Evolutionary conservation across 495 filamentous ascomycete genomes (phyloP).

Genomic region (Rostrohypoxylon terebratum): DNA sequence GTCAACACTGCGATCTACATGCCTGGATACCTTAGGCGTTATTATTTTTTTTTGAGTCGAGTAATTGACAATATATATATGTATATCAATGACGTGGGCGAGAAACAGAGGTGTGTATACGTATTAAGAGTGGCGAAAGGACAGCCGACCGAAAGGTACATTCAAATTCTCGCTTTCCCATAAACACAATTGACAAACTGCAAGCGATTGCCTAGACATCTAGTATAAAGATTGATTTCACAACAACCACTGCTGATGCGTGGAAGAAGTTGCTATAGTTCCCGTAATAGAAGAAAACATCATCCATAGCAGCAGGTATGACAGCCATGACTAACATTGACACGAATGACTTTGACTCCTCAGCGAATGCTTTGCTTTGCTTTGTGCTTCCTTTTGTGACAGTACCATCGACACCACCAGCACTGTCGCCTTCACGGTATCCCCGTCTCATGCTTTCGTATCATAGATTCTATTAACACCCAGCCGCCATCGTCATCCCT

Average conservation of each 20-base stretch:
- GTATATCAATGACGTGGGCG: too few species aligned
- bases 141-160: too few species aligned
- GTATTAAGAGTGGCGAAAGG: too few species aligned
- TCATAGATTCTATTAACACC: constrained; percentile 32
- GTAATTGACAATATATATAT: too few species aligned
- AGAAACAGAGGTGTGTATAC: too few species aligned
- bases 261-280: constrained; percentile 3
- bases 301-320: constrained; percentile 1
- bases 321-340: constrained; percentile 19
- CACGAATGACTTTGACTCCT: constrained; percentile 29
- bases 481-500: constrained; percentile 12
- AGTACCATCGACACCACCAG: background rate
- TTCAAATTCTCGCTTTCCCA: too few species aligned
- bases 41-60: too few species aligned
- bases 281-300: constrained; percentile 12
- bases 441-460: constrained; percentile 17
- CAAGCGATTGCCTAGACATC: background rate
- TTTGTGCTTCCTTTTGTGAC: background rate
- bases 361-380: constrained; percentile 33
- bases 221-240: background rate
- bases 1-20: too few species aligned
- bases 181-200: background rate
- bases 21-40: background rate
- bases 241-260: background rate
- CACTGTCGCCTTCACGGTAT: background rate